Conservation (phyloP, 257 asterid genomes). For the Plantago ovata region DNA sequence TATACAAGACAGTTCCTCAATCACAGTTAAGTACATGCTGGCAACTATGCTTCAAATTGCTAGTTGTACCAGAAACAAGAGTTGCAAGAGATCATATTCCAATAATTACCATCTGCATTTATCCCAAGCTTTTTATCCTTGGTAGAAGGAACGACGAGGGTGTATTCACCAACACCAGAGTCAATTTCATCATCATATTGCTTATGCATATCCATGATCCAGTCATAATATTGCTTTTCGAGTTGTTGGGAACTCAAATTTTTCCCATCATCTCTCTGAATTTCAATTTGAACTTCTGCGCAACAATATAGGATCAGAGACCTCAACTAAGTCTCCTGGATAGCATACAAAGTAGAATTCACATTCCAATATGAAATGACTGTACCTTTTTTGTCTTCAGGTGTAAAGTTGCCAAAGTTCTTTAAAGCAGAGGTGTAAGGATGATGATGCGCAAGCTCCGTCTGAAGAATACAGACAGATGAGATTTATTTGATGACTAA, state of each 20-base stretch:
- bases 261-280: conserved; percentile 45
- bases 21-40: not conserved
- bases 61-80: not conserved
- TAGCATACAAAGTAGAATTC: not conserved
- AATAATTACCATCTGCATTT: conserved; percentile 49
- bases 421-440: conserved; percentile 58
- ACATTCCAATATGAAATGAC: not conserved
- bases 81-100: not conserved
- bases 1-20: not conserved
- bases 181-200: conserved; percentile 49
- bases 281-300: conserved; percentile 44
- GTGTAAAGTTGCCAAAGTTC: conserved; percentile 48
- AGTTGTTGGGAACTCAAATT: conserved; percentile 38
- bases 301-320: not conserved
- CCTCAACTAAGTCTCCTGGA: not conserved
- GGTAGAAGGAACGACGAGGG: conserved; percentile 30
- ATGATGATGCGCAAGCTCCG: conserved; percentile 61
- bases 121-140: conserved; percentile 41
- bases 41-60: not conserved
- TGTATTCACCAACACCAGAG: conserved; percentile 52
- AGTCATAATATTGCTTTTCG: conserved; percentile 51
- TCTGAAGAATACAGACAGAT: conserved; percentile 34
- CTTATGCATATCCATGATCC: conserved; percentile 62
- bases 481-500: not conserved
- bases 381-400: conserved; percentile 42